These are phyloP conservation scores for Talaromyces sp. DNA, from an alignment of 2,329 filamentous ascomycete species.

Conservation along the genomic window DNA sequence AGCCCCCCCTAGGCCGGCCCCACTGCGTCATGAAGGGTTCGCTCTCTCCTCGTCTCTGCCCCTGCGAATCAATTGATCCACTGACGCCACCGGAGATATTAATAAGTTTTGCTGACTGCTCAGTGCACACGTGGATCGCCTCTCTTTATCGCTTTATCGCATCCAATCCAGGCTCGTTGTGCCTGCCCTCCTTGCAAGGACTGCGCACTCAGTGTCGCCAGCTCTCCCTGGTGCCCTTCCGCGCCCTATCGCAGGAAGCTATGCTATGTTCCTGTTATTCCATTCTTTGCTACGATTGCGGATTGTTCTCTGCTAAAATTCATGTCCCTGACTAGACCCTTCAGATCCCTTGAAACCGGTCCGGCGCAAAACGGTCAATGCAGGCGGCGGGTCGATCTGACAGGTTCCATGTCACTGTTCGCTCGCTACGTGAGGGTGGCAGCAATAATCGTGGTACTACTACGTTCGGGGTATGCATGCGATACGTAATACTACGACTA, in stretches of 20 bases:
- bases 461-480: not conserved
- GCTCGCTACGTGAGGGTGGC: not conserved
- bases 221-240: not conserved
- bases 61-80: not conserved
- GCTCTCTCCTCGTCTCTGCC: not conserved
- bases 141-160: not conserved
- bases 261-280: not conserved
- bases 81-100: not conserved
- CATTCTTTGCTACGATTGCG: not conserved
- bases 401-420: constrained; percentile 8
- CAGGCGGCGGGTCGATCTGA: not conserved
- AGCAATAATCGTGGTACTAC: not conserved
- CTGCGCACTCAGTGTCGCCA: not conserved
- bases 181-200: not conserved
- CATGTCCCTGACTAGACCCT: not conserved
- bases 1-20: not conserved
- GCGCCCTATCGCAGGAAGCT: not conserved
- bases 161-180: not conserved
- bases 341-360: not conserved
- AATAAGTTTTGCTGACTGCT: not conserved
- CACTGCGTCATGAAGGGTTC: not conserved
- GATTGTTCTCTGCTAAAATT: not conserved
- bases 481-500: not conserved
- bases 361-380: not conserved
- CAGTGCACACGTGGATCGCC: not conserved